Evolutionary conservation across 2,329 filamentous ascomycete species (phyloP).

Genomic region (Aspergillus pseudonomiae): DNA sequence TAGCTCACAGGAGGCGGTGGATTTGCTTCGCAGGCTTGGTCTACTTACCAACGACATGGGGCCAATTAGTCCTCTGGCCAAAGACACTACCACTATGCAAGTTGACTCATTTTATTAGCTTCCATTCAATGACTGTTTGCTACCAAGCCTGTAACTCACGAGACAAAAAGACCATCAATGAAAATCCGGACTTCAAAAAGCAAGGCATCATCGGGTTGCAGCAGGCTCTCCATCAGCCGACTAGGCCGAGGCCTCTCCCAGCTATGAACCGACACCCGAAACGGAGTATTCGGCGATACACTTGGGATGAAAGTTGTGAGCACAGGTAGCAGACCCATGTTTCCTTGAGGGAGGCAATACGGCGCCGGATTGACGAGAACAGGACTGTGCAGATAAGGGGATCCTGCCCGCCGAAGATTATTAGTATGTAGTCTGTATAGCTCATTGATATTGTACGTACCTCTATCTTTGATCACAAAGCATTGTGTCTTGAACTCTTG

Average conservation of each 20-base stretch:
- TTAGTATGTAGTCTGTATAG: conserved; percentile 9
- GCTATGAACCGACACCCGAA: conserved; percentile 74
- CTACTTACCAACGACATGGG: conserved; percentile 54
- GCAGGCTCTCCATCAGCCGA: conserved; percentile 59
- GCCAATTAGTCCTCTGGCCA: conserved; percentile 55
- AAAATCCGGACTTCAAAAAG: conserved; percentile 69
- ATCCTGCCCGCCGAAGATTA: conserved; percentile 45
- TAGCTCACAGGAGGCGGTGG: background rate
- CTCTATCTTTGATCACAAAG: conserved; percentile 62
- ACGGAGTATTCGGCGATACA: conserved; percentile 59
- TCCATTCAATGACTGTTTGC: background rate
- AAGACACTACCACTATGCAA: conserved; percentile 58
- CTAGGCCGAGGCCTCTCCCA: conserved; percentile 68
- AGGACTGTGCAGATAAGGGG: conserved; percentile 54
- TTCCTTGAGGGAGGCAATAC: conserved; percentile 29
- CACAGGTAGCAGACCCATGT: conserved; percentile 57
- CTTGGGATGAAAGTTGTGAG: conserved; percentile 74
- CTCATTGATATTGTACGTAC: conserved; percentile 32
- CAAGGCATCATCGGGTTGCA: conserved; percentile 59
- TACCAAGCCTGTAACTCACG: conserved; percentile 52
- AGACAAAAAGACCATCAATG: conserved; percentile 66
- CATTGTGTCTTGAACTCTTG: conserved; percentile 83
- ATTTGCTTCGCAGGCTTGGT: background rate
- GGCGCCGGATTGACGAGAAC: conserved; percentile 36
- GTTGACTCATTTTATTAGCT: conserved; percentile 4